Evolutionary conservation across 352 stramenopile species (phyloP), one percentile per base, ranked within the genome.

Genomic region (Plasmopara muralis): DNA sequence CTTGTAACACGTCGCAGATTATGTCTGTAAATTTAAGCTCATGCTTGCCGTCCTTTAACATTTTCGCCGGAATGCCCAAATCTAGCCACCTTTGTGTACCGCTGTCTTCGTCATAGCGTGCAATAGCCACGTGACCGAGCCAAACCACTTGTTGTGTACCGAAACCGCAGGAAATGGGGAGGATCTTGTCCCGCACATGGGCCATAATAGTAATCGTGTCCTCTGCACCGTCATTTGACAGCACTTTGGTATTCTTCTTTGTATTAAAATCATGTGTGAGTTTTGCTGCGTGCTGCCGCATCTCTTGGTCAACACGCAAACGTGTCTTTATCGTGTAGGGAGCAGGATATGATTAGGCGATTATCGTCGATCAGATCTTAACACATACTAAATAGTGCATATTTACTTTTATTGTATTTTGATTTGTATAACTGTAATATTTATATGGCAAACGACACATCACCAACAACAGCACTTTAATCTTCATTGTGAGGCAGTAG

Each of bases 111-210:
- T 81, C 77, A 58, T 77, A 88, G 5, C 75, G 64, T 40, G 80
- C 80, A 58, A 90, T 83, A 16, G 69, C 77, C 28, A 90, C 77
- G 43, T 87, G 62, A 25, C 73, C 80, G 14, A 90, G 57, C 80
- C 80, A 90, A 25, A 76, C 33, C 15, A 90, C 68, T 45, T 85
- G 74, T 54, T 90, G 80, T 28, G 75, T 88, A 33, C 77, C 77
- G 15, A 85, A 85, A 38, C 80, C 77, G 43, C 77, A 88, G 62
- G 72, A 68, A 18, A 88, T 63, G 1, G 74, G 66, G 49, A 90
- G 83, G 54, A 86, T 74, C 60, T 86, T 85, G 56, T 90, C 77
- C 5, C 62, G 57, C 16, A 89, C 64, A 52, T 87, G 76, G n/a
- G 69, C 74, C 53, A 87, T 50, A 16, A 87, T 52, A 2, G 67